Percentiles rank a stretch among this genome's conserved stretches.
Evolutionary conservation across 2,329 filamentous ascomycete genomes (phyloP).

Genomic region (Peltaster fructicola): DNA sequence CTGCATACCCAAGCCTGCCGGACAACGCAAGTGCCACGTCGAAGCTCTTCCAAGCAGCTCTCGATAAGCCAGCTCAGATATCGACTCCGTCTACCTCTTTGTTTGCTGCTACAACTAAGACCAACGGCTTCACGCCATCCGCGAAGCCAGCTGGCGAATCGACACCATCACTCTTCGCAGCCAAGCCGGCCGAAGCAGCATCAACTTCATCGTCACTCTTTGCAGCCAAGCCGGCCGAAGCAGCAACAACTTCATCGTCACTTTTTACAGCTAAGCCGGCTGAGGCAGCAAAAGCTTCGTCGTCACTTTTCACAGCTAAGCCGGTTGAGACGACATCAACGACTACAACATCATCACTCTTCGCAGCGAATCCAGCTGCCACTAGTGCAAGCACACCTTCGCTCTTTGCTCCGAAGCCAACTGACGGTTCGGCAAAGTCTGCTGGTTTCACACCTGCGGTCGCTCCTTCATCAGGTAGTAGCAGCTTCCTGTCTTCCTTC

Average conservation of each 20-base stretch:
- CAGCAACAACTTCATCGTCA: conserved; percentile 1
- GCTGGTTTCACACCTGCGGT: conserved; percentile 6
- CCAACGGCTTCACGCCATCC: conserved; percentile 6
- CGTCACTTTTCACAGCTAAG: conserved; percentile 3
- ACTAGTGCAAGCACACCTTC: neutral
- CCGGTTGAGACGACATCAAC: conserved; percentile 1
- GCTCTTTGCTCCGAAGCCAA: conserved; percentile 1
- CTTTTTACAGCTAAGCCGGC: conserved; percentile 1
- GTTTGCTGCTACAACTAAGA: conserved; percentile 2
- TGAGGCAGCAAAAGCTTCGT: too few species aligned
- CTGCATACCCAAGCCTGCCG: conserved; percentile 15
- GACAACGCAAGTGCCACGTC: conserved; percentile 15
- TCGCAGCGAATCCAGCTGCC: neutral
- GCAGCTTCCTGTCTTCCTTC: conserved; percentile 27
- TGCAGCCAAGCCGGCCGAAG: conserved; percentile 2
- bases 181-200: conserved; percentile 4
- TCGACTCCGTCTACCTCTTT: too few species aligned
- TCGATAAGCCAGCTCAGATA: conserved; percentile 13
- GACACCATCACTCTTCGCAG: conserved; percentile 7
- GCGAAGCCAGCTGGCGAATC: conserved; percentile 6
- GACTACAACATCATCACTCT: neutral
- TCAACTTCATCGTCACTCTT: conserved; percentile 4
- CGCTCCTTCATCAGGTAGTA: conserved; percentile 9
- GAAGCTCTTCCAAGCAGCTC: conserved; percentile 15
- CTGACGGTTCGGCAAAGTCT: conserved; percentile 1